Base-by-base conservation (phyloP, 2,329 filamentous ascomycete genomes). In the Neofusicoccum sp. region DNA sequence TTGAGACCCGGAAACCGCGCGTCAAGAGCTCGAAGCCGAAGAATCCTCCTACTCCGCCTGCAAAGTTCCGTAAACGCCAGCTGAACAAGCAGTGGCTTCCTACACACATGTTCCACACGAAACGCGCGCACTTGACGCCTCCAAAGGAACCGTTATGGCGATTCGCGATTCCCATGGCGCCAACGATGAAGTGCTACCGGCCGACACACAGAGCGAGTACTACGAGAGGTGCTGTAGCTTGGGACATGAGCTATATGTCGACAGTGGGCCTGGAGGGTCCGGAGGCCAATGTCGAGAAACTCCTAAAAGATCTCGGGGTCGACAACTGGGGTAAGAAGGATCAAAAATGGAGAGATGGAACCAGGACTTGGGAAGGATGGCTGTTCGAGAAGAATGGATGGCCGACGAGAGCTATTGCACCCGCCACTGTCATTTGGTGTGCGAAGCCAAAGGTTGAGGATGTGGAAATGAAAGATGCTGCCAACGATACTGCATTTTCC, bases 181-280 rank as follows among this genome's bases (percentile, higher is more conserved):
- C 93, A 0, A 96, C 89, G 30, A 88, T 91, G 70, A 99, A 99
- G 79, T 87, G 89, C 56, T 97, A 97, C 72, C 82, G 95, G 54
- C 86, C 91, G 47, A 95, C 91, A 0, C 92, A 98, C 78, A 86
- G 93, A 65, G 88, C 91, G 24, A 85, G 87, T 57, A 86, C 87
- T 30, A 82, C 88, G 57, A 85, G 88, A 65, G 93, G 95, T 4
- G 89, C 89, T 24, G 80, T 98, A 44, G 87, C 87, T 1, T 98
- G 93, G 92, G 95, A 99, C 75, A 90, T 86, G 80, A 98, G 93
- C 72, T 99, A 97, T 72, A 89, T 95, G 79, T 90, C 90, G 66
- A 96, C 91, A 1, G 89, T 98, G 65, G 83, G 88, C 12, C 72
- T 98, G 3, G 87, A 88, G 66, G 95, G 93, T 0, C 77, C 80